Evolutionary conservation across 1,139 yeast species (phyloP), one percentile per base, ranked within the genome.

Genomic region (Arxiozyma bovina): DNA sequence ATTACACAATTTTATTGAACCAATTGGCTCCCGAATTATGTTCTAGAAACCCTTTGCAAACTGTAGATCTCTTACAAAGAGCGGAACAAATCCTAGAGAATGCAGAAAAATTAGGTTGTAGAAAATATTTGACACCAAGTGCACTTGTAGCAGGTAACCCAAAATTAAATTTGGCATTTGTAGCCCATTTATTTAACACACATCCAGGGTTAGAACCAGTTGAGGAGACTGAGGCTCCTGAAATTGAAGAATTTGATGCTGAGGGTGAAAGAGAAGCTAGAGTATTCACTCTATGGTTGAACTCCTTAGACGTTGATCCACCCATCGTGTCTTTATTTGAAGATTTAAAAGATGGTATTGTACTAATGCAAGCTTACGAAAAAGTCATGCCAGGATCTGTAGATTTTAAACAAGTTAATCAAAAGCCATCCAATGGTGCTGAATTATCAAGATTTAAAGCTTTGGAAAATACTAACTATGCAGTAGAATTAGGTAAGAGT

Each of bases 221-320:
- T 61, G 95, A 89, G 67, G 99, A 93, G 72, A 81, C 78, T 57
- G 99, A 93, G 70, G 85, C 83, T 65, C 86, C 87, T 34, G 94
- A 85, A 66, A 87, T 91, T 63, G 87, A 82, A 67, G 99, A 90
- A 63, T 93, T 94, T 66, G 99, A 93, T 70, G 99, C 99, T 20
- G 99, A 94, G 74, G 99, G 99, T 59, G 99, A 93, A 74, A 86
- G 99, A 74, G 99, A 93, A 75, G 99, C 99, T 1, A 83, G 99
- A 70, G 99, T 93, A 5, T 93, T 93, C 73, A 94, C 99, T 15
- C 77, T 93, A 64, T 93, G 99, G 99, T 81, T 93, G 68, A 93
- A 93, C 73, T 89, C 97, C 1, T 79, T 93, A 65, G 98, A 94
- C 64, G 98, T 93, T 20, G 94, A 91, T 60, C 98, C 98, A 34